These are phyloP conservation scores for Gaultheria prostrata DNA, from an alignment of 148 eudicot species.

Conservation along the genomic window DNA sequence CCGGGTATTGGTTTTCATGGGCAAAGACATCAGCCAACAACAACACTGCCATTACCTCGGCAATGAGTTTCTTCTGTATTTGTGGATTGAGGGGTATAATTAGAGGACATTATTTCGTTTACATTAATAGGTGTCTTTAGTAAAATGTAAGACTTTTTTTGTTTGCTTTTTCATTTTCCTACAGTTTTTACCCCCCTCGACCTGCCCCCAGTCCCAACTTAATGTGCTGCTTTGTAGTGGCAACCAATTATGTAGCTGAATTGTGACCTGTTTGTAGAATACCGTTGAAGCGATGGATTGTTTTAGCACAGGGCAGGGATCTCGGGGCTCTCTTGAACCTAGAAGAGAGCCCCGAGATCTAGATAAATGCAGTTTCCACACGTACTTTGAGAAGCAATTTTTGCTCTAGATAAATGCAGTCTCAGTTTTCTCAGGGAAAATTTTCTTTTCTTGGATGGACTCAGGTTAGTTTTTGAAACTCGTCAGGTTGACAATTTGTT, in stretches of 20 bases:
- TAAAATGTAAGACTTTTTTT: neutral
- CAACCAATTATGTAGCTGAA: slow-evolving; percentile 2
- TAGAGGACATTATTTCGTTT: neutral
- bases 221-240: slow-evolving; percentile 14
- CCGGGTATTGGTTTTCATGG: slow-evolving; percentile 73
- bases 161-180: neutral
- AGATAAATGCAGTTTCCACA: too few relatives aligned
- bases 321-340: too few relatives aligned
- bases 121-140: slow-evolving; percentile 23
- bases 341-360: too few relatives aligned
- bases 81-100: neutral
- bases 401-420: neutral
- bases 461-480: neutral
- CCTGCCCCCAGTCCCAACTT: neutral
- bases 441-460: neutral
- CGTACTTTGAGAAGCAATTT: neutral
- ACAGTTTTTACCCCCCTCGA: neutral
- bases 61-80: slow-evolving; percentile 34
- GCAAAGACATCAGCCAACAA: slow-evolving; percentile 62
- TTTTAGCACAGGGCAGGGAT: neutral
- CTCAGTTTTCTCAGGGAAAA: neutral
- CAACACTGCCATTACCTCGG: slow-evolving; percentile 70
- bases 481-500: neutral
- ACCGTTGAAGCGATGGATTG: slow-evolving; percentile 8
- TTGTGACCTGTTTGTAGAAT: slow-evolving; percentile 10